Conservation (phyloP, 768 basidiomycete species). For the Rhodocollybia butyracea region DNA sequence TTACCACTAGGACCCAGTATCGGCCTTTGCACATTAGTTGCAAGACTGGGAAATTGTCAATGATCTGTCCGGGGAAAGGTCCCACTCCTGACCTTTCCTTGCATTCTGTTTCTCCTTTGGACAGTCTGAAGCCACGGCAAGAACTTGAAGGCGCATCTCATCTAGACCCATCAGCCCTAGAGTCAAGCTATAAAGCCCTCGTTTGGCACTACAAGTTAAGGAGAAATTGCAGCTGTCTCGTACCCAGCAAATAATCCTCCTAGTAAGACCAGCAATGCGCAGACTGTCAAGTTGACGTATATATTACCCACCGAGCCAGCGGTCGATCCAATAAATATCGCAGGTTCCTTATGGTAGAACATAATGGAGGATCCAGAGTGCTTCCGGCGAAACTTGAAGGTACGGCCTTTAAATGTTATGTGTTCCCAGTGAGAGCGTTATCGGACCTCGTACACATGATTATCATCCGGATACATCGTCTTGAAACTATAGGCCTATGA, state of each 20-base stretch:
- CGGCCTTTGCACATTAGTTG: slow-evolving; percentile 60
- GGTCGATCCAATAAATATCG: not conserved
- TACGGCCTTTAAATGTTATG: too few relatives aligned
- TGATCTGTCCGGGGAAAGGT: not conserved
- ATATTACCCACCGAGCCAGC: not conserved
- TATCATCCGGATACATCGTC: too few relatives aligned
- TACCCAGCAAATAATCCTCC: slow-evolving; percentile 95
- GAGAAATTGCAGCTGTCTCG: not conserved
- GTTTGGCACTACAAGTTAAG: not conserved
- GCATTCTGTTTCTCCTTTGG: slow-evolving; percentile 67
- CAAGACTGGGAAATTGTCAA: slow-evolving; percentile 37
- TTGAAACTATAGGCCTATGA: too few relatives aligned
- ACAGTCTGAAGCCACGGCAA: slow-evolving; percentile 78
- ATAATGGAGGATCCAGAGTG: not conserved
- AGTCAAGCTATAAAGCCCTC: slow-evolving; percentile 58
- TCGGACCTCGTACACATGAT: too few relatives aligned
- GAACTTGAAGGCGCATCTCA: slow-evolving; percentile 83
- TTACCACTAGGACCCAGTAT: slow-evolving; percentile 93
- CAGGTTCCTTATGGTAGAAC: too few relatives aligned
- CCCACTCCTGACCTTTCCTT: slow-evolving; percentile 48
- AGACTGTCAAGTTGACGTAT: slow-evolving; percentile 56
- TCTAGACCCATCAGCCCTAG: slow-evolving; percentile 94
- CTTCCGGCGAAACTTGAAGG: too few relatives aligned
- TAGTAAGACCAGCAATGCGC: slow-evolving; percentile 65
- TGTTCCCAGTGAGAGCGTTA: too few relatives aligned